Percentiles rank a stretch among this genome's conserved stretches.
Conservation (phyloP, 192 early-diverging fungal species). For the Rhizophagus clarus region DNA sequence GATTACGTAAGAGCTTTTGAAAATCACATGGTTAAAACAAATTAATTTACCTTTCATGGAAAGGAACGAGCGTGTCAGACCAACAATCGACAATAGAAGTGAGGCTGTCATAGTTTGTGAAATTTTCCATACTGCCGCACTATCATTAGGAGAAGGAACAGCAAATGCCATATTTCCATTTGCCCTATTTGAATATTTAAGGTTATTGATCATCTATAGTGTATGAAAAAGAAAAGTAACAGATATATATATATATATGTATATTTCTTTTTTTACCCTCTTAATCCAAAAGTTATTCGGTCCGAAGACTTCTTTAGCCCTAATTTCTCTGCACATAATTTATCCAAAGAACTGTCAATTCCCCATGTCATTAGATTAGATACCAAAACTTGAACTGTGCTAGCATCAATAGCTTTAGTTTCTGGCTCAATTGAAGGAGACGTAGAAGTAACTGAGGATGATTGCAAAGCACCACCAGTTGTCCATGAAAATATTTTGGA, state of each 20-base stretch:
- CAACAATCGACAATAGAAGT: slow-evolving; percentile 65
- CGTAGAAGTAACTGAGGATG: not conserved
- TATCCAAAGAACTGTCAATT: slow-evolving; percentile 55
- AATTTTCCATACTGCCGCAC: slow-evolving; percentile 54
- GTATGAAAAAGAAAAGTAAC: not conserved
- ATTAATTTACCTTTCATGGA: slow-evolving; percentile 45
- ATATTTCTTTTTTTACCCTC: slow-evolving; percentile 48
- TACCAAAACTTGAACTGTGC: slow-evolving; percentile 27
- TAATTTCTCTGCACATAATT: slow-evolving; percentile 41
- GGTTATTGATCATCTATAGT: not conserved
- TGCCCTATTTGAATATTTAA: slow-evolving; percentile 42
- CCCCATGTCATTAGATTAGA: slow-evolving; percentile 56
- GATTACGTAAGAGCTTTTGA: not conserved
- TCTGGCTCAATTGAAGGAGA: not conserved
- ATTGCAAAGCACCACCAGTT: not conserved
- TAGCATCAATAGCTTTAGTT: slow-evolving; percentile 25
- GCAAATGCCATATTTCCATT: slow-evolving; percentile 69
- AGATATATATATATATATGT: no score
- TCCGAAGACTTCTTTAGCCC: slow-evolving; percentile 29
- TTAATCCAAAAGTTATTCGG: slow-evolving; percentile 50
- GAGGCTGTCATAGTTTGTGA: slow-evolving; percentile 68
- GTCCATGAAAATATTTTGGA: slow-evolving; percentile 34
- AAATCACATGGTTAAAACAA: not conserved
- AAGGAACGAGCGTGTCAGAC: slow-evolving; percentile 54
- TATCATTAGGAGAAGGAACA: slow-evolving; percentile 42